A percentile compares a stretch with the other conserved stretches of the same genome.
These are phyloP conservation scores for Agroathelia rolfsii DNA, from an alignment of 1,284 basidiomycete species.

Conservation along the genomic window DNA sequence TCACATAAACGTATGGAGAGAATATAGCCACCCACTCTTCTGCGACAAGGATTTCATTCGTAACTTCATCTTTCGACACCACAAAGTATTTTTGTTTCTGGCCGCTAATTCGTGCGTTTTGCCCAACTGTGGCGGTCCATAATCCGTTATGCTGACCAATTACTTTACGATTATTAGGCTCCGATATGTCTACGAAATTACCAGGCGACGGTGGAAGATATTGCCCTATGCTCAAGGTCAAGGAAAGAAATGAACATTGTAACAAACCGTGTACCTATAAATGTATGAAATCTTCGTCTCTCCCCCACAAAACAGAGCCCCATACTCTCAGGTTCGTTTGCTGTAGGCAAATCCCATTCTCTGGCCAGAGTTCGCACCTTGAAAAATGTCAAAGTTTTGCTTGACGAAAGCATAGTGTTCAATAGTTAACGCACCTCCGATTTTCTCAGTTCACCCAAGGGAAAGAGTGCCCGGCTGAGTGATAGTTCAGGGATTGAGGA, in stretches of 20 bases:
- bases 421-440: no score
- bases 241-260: constrained; percentile 4
- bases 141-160: constrained; percentile 68
- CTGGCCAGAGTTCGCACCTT: constrained; percentile 75
- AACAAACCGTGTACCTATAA: constrained; percentile 47
- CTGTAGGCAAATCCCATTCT: constrained; percentile 62
- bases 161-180: constrained; percentile 43
- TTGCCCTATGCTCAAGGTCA: constrained; percentile 40
- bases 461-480: constrained; percentile 69
- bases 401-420: no score
- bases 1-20: not conserved
- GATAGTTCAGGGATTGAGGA: constrained; percentile 64
- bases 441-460: constrained; percentile 63
- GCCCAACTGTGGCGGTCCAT: constrained; percentile 87
- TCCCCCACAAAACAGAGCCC: constrained; percentile 96
- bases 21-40: constrained; percentile 43
- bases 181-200: constrained; percentile 49
- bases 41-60: constrained; percentile 66
- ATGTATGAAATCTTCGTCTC: constrained; percentile 62
- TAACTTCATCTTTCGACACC: constrained; percentile 53
- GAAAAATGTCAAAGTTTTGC: no score
- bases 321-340: constrained; percentile 82
- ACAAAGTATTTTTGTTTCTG: constrained; percentile 65
- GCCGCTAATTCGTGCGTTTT: constrained; percentile 61
- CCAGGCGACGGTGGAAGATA: constrained; percentile 69